phyloP scores from a whole-genome alignment of 2,329 filamentous ascomycete species.

The Hymenoscyphus occultus region DNA sequence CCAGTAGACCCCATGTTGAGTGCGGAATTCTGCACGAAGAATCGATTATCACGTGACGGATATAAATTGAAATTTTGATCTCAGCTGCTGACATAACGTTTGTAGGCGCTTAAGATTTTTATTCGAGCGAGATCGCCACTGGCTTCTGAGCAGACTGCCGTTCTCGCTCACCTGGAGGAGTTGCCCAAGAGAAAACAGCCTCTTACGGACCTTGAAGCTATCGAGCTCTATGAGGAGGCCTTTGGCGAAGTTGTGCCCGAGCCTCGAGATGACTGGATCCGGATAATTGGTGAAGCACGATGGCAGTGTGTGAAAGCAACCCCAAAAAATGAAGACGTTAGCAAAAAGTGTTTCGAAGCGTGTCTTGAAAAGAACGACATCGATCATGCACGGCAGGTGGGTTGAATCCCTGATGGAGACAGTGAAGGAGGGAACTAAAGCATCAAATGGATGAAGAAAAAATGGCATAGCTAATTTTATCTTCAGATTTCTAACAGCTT shows the following conservation, averaged over 20 bases:
- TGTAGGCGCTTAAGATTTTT: slow-evolving; percentile 35
- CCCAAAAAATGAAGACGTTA: slow-evolving; percentile 34
- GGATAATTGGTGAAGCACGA: slow-evolving; percentile 33
- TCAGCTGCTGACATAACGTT: slow-evolving; percentile 18
- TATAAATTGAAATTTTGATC: not conserved
- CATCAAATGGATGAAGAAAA: not conserved
- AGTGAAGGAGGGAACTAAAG: slow-evolving; percentile 1
- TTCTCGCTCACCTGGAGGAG: slow-evolving; percentile 31
- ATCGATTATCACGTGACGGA: slow-evolving; percentile 20
- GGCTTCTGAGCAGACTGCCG: slow-evolving; percentile 31
- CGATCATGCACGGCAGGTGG: slow-evolving; percentile 36
- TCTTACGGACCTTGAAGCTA: slow-evolving; percentile 31
- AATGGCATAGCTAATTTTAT: slow-evolving; percentile 6
- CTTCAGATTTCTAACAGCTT: slow-evolving; percentile 35
- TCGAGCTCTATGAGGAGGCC: slow-evolving; percentile 35
- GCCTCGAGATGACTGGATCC: slow-evolving; percentile 28
- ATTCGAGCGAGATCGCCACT: slow-evolving; percentile 30
- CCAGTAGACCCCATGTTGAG: not conserved
- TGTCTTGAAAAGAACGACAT: slow-evolving; percentile 35
- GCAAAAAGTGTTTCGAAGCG: slow-evolving; percentile 31
- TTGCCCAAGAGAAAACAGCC: slow-evolving; percentile 25
- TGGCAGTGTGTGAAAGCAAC: slow-evolving; percentile 33
- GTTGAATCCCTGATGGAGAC: slow-evolving; percentile 2
- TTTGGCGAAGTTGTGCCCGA: slow-evolving; percentile 27
- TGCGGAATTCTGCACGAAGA: not conserved